These are phyloP conservation scores for Stromatinia cepivora DNA, from an alignment of 2,329 filamentous ascomycete genomes.

Conservation along the genomic window DNA sequence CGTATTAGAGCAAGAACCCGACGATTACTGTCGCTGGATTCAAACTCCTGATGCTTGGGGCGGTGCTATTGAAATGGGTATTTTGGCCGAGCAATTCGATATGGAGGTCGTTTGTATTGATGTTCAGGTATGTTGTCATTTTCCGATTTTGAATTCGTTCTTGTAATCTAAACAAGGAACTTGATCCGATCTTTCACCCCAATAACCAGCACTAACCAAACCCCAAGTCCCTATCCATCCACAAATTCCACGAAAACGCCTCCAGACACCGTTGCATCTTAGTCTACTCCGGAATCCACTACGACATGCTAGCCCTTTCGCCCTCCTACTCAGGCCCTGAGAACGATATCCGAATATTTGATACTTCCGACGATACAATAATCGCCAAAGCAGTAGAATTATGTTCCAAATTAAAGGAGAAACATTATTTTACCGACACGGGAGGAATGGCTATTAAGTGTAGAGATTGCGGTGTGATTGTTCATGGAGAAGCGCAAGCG, in stretches of 20 bases:
- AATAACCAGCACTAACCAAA: constrained; percentile 41
- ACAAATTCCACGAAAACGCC: constrained; percentile 70
- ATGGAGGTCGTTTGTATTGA: constrained; percentile 85
- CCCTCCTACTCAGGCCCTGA: constrained; percentile 58
- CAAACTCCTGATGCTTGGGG: constrained; percentile 82
- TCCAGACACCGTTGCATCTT: constrained; percentile 63
- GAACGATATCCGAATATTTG: constrained; percentile 65
- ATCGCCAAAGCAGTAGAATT: constrained; percentile 67
- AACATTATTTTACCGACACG: constrained; percentile 88
- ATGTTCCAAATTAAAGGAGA: constrained; percentile 65
- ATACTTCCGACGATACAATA: constrained; percentile 59
- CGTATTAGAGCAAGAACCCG: constrained; percentile 68
- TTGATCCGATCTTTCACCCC: background rate
- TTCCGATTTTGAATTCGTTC: background rate
- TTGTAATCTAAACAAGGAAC: background rate
- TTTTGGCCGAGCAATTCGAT: constrained; percentile 80
- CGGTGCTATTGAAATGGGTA: constrained; percentile 84
- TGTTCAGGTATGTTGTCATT: constrained; percentile 54
- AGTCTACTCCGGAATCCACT: constrained; percentile 91
- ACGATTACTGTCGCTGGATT: constrained; percentile 80
- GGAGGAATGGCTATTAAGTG: constrained; percentile 77
- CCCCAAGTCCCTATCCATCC: constrained; percentile 55
- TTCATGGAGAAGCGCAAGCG: constrained; percentile 65
- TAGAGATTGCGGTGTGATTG: constrained; percentile 68
- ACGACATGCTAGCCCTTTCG: constrained; percentile 80